Evolutionary conservation across 2,329 filamentous ascomycete genomes (phyloP).

Genomic region (Magnaporthiopsis poae): DNA sequence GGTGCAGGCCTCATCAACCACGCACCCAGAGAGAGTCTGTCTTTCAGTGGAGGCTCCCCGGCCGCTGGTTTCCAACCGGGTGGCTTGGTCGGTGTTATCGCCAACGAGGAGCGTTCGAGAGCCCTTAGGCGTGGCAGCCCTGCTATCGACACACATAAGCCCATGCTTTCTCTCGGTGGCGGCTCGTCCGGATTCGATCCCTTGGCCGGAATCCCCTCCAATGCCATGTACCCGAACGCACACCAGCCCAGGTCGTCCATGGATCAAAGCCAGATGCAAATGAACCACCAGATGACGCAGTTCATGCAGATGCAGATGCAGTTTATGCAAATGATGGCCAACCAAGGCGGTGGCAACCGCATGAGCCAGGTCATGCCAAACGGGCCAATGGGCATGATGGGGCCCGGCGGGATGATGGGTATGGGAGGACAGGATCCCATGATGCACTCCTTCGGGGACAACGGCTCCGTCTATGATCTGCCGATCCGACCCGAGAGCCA

Average conservation of each 20-base stretch:
- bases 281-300: slow-evolving; percentile 73
- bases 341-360: slow-evolving; percentile 28
- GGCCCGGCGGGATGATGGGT: slow-evolving; percentile 22
- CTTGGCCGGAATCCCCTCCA: slow-evolving; percentile 36
- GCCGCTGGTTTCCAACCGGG: slow-evolving; percentile 50
- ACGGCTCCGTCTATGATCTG: slow-evolving; percentile 35
- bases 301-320: slow-evolving; percentile 95
- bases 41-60: slow-evolving; percentile 51
- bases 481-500: slow-evolving; percentile 32
- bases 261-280: slow-evolving; percentile 67
- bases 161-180: slow-evolving; percentile 19
- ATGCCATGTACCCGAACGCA: slow-evolving; percentile 39
- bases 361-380: slow-evolving; percentile 26
- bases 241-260: slow-evolving; percentile 41
- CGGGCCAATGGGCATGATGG: slow-evolving; percentile 28
- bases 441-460: slow-evolving; percentile 36
- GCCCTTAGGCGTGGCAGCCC: slow-evolving; percentile 72
- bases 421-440: slow-evolving; percentile 19
- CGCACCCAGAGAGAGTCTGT: slow-evolving; percentile 63
- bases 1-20: slow-evolving; percentile 67
- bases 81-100: slow-evolving; percentile 80
- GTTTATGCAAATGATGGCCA: slow-evolving; percentile 84
- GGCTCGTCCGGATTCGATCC: slow-evolving; percentile 36
- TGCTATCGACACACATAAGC: slow-evolving; percentile 44
- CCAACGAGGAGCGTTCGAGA: slow-evolving; percentile 68